These are phyloP conservation scores for Aureobasidium sp. DNA, from an alignment of 2,329 filamentous ascomycete species.

Conservation along the genomic window DNA sequence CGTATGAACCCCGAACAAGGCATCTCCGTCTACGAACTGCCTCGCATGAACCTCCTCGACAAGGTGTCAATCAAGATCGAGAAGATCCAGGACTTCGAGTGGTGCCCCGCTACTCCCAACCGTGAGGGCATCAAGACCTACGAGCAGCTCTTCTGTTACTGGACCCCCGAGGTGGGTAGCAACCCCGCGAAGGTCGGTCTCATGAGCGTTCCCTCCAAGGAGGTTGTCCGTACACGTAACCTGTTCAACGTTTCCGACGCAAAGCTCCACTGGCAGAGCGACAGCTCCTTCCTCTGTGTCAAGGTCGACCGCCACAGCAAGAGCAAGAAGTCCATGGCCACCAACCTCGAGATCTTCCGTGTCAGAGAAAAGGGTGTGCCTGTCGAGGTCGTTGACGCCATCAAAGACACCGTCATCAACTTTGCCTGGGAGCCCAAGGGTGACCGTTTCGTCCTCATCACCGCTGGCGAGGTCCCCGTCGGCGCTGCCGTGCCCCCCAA, in stretches of 20 bases:
- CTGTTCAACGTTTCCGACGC: constrained; percentile 97
- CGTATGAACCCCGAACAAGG: constrained; percentile 80
- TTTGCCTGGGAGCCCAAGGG: constrained; percentile 99
- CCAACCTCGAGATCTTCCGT: constrained; percentile 97
- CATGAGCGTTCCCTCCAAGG: constrained; percentile 93
- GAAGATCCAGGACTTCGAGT: constrained; percentile 95
- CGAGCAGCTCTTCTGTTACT: constrained; percentile 96
- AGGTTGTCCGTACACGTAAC: constrained; percentile 89
- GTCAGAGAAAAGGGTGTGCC: constrained; percentile 96
- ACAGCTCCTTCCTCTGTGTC: constrained; percentile 88
- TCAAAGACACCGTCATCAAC: constrained; percentile 99
- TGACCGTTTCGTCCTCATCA: constrained; percentile 94
- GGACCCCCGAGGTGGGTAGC: constrained; percentile 96
- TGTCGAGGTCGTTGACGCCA: constrained; percentile 92
- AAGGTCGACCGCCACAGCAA: constrained; percentile 99
- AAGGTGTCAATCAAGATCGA: constrained; percentile 95
- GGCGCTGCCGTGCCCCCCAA: constrained; percentile 82
- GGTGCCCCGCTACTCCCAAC: constrained; percentile 76
- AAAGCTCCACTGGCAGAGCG: constrained; percentile 98
- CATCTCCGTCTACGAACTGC: constrained; percentile 86
- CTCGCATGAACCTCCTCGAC: constrained; percentile 81
- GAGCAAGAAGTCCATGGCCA: constrained; percentile 96
- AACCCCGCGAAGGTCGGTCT: constrained; percentile 95
- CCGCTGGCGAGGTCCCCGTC: constrained; percentile 73
- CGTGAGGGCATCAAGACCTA: constrained; percentile 83